Percentiles rank a stretch among this genome's conserved stretches.
Evolutionary conservation across 805 yeast genomes (phyloP).

Genomic region (Candida nemodendra): DNA sequence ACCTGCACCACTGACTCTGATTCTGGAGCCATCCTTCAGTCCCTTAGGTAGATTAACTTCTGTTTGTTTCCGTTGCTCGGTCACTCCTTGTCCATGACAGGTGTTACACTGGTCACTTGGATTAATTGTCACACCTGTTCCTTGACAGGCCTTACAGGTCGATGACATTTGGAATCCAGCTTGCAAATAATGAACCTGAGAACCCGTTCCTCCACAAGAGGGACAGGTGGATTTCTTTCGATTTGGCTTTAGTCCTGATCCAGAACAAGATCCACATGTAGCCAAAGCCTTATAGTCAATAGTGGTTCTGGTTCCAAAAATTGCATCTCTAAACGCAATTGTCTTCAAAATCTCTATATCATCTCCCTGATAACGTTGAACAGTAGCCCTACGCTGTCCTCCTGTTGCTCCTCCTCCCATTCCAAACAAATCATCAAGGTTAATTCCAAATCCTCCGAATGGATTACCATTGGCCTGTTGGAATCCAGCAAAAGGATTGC

Average conservation of each 20-base stretch:
- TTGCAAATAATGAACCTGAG: slow-evolving; percentile 75
- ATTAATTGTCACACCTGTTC: slow-evolving; percentile 78
- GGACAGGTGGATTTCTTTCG: slow-evolving; percentile 75
- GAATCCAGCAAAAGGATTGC: slow-evolving; percentile 47
- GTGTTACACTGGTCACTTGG: slow-evolving; percentile 66
- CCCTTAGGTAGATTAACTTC: slow-evolving; percentile 88
- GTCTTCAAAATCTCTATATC: slow-evolving; percentile 78
- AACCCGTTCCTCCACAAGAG: slow-evolving; percentile 92
- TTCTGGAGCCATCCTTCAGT: slow-evolving; percentile 77
- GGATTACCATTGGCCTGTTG: slow-evolving; percentile 31
- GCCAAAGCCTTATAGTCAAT: slow-evolving; percentile 74
- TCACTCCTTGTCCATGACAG: slow-evolving; percentile 91
- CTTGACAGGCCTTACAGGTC: slow-evolving; percentile 84
- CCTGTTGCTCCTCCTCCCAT: slow-evolving; percentile 44
- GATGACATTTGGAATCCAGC: slow-evolving; percentile 98
- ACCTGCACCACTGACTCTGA: slow-evolving; percentile 85
- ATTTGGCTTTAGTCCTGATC: slow-evolving; percentile 81
- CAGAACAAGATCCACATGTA: slow-evolving; percentile 75
- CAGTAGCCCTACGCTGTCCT: slow-evolving; percentile 41
- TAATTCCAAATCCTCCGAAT: slow-evolving; percentile 32
- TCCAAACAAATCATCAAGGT: slow-evolving; percentile 64
- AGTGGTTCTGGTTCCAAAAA: slow-evolving; percentile 68
- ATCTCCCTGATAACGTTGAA: slow-evolving; percentile 84
- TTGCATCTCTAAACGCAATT: slow-evolving; percentile 80
- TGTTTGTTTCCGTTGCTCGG: slow-evolving; percentile 63